These are phyloP conservation scores for Syncephalastrum racemosum DNA, from an alignment of 371 early-diverging fungal genomes.

Conservation along the genomic window DNA sequence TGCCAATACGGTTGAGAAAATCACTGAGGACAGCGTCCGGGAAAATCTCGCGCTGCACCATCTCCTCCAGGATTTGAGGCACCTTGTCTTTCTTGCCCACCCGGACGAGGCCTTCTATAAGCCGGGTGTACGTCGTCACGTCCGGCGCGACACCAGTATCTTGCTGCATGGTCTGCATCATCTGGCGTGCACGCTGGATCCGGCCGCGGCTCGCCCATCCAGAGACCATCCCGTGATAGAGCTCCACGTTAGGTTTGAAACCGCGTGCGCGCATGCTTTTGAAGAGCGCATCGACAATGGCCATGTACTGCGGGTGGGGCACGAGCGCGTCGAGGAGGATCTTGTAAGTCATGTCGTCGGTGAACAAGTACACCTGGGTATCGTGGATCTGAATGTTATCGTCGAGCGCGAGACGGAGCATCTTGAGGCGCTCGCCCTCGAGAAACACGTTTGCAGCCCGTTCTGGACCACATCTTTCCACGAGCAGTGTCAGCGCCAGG, in stretches of 20 bases:
- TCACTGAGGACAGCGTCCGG: constrained; percentile 20
- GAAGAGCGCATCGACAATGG: constrained; percentile 22
- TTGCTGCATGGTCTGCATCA: constrained; percentile 27
- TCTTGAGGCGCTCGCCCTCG: constrained; percentile 18
- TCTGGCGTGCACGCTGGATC: constrained; percentile 24
- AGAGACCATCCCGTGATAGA: constrained; percentile 28
- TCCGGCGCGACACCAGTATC: constrained; percentile 22
- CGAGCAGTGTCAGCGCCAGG: constrained; percentile 23
- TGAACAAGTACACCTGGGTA: too few species aligned
- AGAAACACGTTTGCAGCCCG: constrained; percentile 17
- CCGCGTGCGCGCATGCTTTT: constrained; percentile 31
- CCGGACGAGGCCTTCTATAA: constrained; percentile 26
- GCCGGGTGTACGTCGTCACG: constrained; percentile 24
- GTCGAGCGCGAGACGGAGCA: constrained; percentile 11
- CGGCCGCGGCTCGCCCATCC: constrained; percentile 24
- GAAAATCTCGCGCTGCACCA: constrained; percentile 15
- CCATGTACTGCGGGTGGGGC: constrained; percentile 5
- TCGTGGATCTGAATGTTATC: constrained; percentile 11
- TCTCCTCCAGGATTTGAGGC: constrained; percentile 18
- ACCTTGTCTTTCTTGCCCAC: constrained; percentile 18
- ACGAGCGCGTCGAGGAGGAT: constrained; percentile 28
- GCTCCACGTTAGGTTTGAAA: constrained; percentile 15
- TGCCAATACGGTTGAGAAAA: too few species aligned
- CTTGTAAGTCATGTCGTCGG: constrained; percentile 33
- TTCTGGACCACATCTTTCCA: constrained; percentile 9